phyloP scores from a whole-genome alignment of 768 basidiomycete genomes.

The Hygrophoropsis aurantiaca region DNA sequence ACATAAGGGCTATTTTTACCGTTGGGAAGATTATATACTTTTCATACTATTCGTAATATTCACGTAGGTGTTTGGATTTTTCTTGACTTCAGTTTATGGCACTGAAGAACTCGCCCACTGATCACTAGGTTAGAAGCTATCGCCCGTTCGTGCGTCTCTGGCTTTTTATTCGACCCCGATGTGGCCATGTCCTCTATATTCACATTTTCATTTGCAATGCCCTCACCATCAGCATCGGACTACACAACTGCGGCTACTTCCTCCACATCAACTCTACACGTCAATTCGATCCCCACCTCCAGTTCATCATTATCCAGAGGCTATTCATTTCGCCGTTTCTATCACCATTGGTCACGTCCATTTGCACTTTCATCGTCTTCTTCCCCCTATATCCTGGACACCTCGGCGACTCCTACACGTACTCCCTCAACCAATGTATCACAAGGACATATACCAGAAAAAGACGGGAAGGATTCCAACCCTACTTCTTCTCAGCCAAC shows the following conservation, averaged over 20 bases:
- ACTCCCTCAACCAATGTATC: slow-evolving; percentile 24
- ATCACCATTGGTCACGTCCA: slow-evolving; percentile 49
- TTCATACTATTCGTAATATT: slow-evolving; percentile 83
- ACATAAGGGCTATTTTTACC: slow-evolving; percentile 74
- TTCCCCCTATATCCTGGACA: slow-evolving; percentile 11
- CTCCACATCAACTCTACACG: slow-evolving; percentile 26
- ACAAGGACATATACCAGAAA: slow-evolving; percentile 34
- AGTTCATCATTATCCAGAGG: slow-evolving; percentile 42
- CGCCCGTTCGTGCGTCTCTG: slow-evolving; percentile 87
- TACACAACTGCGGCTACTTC: slow-evolving; percentile 24
- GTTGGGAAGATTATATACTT: slow-evolving; percentile 88
- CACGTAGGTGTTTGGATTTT: slow-evolving; percentile 54
- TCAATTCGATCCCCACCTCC: slow-evolving; percentile 19
- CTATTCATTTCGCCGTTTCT: slow-evolving; percentile 43
- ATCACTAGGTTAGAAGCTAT: slow-evolving; percentile 83
- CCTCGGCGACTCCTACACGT: slow-evolving; percentile 10
- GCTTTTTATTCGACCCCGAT: slow-evolving; percentile 85
- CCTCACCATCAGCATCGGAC: slow-evolving; percentile 20
- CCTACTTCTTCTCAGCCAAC: slow-evolving; percentile 49
- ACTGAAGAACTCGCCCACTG: too few species aligned
- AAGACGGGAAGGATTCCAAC: slow-evolving; percentile 25
- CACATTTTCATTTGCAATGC: slow-evolving; percentile 38
- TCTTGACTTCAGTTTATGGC: not conserved
- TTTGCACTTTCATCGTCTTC: slow-evolving; percentile 44
- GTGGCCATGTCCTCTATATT: slow-evolving; percentile 53